Evolutionary conservation across 1,284 basidiomycete genomes (phyloP).

Genomic region (Wallemia mellicola): DNA sequence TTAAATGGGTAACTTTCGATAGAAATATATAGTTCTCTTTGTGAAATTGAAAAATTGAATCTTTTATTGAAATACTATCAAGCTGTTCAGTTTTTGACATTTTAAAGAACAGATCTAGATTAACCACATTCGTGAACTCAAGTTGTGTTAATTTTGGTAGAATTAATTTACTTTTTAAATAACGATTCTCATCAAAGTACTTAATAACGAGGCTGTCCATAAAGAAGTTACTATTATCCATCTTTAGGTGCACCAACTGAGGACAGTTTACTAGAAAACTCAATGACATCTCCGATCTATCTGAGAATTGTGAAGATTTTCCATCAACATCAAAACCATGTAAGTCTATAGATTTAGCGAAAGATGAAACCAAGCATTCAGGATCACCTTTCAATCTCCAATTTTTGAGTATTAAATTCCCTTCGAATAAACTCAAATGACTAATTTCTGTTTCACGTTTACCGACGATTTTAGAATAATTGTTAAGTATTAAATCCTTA

Average conservation of each 20-base stretch:
- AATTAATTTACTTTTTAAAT: neutral
- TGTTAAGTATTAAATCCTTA: neutral
- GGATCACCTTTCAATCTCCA: neutral
- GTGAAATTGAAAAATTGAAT: too few relatives aligned
- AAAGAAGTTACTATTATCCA: neutral
- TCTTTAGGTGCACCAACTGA: neutral
- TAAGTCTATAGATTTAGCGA: neutral
- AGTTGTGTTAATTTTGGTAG: too few relatives aligned
- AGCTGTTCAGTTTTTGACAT: too few relatives aligned
- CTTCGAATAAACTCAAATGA: neutral
- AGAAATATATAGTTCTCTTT: neutral
- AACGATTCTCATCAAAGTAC: neutral
- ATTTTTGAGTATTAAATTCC: neutral
- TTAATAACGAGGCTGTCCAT: neutral
- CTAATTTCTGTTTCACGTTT: neutral
- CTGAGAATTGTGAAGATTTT: neutral
- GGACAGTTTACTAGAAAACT: neutral
- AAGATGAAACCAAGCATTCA: neutral
- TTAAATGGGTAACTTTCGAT: neutral
- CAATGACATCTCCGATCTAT: neutral
- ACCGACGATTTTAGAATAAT: neutral
- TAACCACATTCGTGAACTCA: too few relatives aligned
- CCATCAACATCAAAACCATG: neutral
- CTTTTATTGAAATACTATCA: too few relatives aligned
- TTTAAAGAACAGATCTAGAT: too few relatives aligned